A percentile compares a stretch with the other conserved stretches of the same genome.
phyloP scores from a whole-genome alignment of 495 filamentous ascomycete genomes.

The Trypethelium eluteriae region DNA sequence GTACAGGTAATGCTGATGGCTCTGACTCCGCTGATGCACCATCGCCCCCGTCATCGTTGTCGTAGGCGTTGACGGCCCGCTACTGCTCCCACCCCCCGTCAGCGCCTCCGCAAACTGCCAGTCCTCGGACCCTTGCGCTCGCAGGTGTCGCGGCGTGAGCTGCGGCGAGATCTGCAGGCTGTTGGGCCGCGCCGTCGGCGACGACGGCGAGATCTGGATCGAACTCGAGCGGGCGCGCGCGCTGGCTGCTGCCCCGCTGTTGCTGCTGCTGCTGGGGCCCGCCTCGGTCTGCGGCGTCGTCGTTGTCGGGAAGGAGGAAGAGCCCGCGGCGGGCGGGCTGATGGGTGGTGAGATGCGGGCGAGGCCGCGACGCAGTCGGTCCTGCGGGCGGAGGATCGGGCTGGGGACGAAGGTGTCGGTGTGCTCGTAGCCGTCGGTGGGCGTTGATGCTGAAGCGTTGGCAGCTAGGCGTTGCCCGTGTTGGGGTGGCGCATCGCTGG shows the following conservation, averaged over 20 bases:
- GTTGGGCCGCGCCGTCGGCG: constrained; percentile 22
- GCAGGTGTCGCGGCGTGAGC: constrained; percentile 15
- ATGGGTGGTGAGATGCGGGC: constrained; percentile 25
- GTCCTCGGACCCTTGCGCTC: constrained; percentile 26
- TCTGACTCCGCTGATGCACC: constrained; percentile 16
- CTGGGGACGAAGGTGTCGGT: constrained; percentile 10
- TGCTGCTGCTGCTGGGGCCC: no score
- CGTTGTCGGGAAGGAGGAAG: no score
- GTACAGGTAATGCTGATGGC: constrained; percentile 11
- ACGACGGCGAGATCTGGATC: constrained; percentile 31
- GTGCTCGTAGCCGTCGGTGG: constrained; percentile 20
- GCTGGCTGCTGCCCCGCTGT: background rate
- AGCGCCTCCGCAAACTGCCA: constrained; percentile 34
- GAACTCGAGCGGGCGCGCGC: constrained; percentile 33
- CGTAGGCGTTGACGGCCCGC: constrained; percentile 26
- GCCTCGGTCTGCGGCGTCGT: no score
- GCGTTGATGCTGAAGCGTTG: constrained; percentile 1
- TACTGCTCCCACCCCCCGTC: constrained; percentile 17
- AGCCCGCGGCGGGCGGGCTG: constrained; percentile 14
- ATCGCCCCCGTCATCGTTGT: no score
- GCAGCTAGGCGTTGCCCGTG: constrained; percentile 17
- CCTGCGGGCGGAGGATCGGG: constrained; percentile 5
- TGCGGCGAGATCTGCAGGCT: constrained; percentile 10
- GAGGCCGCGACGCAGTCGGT: constrained; percentile 22
- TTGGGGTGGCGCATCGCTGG: constrained; percentile 29